Evolutionary conservation across 805 yeast species (phyloP).

Genomic region (Zygosaccharomyces kombuchaensis): DNA sequence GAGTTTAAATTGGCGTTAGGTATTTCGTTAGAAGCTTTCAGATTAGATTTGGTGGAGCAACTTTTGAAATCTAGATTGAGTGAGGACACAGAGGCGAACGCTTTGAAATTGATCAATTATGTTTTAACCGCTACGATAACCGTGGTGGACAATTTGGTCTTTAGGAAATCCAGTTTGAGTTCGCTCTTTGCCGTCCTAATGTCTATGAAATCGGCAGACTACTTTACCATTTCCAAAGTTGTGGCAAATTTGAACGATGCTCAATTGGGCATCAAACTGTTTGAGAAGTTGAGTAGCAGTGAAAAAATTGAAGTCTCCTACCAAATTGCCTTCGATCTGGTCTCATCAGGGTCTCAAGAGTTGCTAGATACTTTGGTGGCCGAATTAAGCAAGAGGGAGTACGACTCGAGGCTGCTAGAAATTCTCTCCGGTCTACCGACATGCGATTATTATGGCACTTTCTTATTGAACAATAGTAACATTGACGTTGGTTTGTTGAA

Average conservation of each 20-base stretch:
- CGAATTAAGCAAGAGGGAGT: constrained; percentile 34
- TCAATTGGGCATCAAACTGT: constrained; percentile 61
- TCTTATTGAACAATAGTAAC: constrained; percentile 78
- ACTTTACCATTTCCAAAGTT: constrained; percentile 76
- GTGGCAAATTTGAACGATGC: constrained; percentile 83
- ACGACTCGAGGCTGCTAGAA: constrained; percentile 48
- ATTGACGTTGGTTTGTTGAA: constrained; percentile 79
- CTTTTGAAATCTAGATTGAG: constrained; percentile 44
- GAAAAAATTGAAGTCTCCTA: constrained; percentile 62
- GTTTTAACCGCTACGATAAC: constrained; percentile 70
- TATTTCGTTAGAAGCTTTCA: constrained; percentile 79
- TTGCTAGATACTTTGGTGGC: constrained; percentile 57
- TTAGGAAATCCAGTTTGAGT: constrained; percentile 62
- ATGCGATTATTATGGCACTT: constrained; percentile 86
- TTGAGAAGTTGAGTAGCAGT: constrained; percentile 46
- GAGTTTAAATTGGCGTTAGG: constrained; percentile 85
- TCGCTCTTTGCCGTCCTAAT: constrained; percentile 59
- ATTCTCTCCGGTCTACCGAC: constrained; percentile 90
- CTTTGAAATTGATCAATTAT: constrained; percentile 59
- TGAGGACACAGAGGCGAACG: constrained; percentile 47
- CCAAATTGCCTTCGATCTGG: constrained; percentile 94
- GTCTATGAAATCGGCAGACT: constrained; percentile 63
- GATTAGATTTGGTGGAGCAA: constrained; percentile 71
- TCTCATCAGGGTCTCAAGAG: constrained; percentile 86
- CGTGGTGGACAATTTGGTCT: constrained; percentile 58